Evolutionary conservation across 768 basidiomycete genomes (phyloP).

Genomic region (Daedaleopsis sinensis): DNA sequence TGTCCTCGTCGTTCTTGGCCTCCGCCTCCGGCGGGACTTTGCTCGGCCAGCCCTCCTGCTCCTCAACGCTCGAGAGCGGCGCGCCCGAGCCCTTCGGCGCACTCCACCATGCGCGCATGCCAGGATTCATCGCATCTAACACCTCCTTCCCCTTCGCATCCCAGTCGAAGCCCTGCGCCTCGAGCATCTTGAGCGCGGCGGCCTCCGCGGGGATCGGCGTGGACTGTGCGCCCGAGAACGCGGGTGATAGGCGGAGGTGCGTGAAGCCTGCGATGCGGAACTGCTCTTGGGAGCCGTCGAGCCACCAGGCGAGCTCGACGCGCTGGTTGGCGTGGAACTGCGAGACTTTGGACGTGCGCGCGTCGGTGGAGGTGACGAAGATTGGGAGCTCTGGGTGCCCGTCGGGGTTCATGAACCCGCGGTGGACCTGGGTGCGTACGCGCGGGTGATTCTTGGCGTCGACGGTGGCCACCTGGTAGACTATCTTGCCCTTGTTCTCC

Average conservation of each 20-base stretch:
- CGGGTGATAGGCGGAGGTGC: slow-evolving; percentile 53
- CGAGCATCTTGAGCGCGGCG: slow-evolving; percentile 21
- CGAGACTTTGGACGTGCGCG: slow-evolving; percentile 67
- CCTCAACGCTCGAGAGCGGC: slow-evolving; percentile 52
- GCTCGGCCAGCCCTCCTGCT: slow-evolving; percentile 64
- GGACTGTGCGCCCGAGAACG: slow-evolving; percentile 36
- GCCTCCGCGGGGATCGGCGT: slow-evolving; percentile 14
- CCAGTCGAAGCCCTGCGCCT: slow-evolving; percentile 54
- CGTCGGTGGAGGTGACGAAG: slow-evolving; percentile 69
- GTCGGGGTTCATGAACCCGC: slow-evolving; percentile 53
- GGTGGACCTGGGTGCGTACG: slow-evolving; percentile 69
- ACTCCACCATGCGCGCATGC: slow-evolving; percentile 75
- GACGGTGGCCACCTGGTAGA: slow-evolving; percentile 62
- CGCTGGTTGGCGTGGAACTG: slow-evolving; percentile 53
- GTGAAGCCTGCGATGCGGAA: slow-evolving; percentile 68
- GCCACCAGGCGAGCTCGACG: slow-evolving; percentile 79
- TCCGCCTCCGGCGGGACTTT: slow-evolving; percentile 50
- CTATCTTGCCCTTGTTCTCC: slow-evolving; percentile 41
- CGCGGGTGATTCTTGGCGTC: slow-evolving; percentile 50
- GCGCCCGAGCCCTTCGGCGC: slow-evolving; percentile 63
- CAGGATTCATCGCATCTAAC: slow-evolving; percentile 60
- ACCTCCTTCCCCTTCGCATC: slow-evolving; percentile 60
- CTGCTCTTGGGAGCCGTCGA: slow-evolving; percentile 65
- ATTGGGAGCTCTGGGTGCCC: slow-evolving; percentile 54
- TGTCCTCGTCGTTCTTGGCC: slow-evolving; percentile 42